Base-by-base conservation (phyloP, 345 rosid genomes). In the Salix caprea region DNA sequence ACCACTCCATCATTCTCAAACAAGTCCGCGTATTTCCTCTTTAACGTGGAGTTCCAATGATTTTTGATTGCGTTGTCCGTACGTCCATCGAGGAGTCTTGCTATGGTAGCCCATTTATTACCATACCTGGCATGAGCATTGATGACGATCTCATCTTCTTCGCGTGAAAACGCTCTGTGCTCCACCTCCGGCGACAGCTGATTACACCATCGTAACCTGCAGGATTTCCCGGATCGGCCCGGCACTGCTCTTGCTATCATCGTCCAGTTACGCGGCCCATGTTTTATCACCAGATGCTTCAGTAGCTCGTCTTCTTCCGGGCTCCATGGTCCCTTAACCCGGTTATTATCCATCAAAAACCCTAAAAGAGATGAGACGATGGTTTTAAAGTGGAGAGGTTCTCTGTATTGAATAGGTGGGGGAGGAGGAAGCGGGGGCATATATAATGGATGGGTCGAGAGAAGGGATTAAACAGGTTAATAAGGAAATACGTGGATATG, bases 161-260 rank as follows among this genome's bases (percentile, higher is more conserved):
- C 77, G 7, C 19, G 71, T 15, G 80, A 68, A 42, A 81, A 81
- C 16, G 77, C 42, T 5, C 80, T 56, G 71, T 72, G 83, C 67
- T 81, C 83, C 6, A 81, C 80, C 44, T 37, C 74, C 67, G 83
- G 83, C 0, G 83, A 81, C 7, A 81, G 74, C 77, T 81, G 83
- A 52, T 81, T 81, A 18, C 80, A 81, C 83, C 83, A 81, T 42
- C 83, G 66, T 16, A 81, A 39, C 8, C 83, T 76, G 83, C 83
- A 81, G 1, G 83, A 81, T 50, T 81, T 81, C 60, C 83, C 83
- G 8, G 83, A 81, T 40, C 83, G 69, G 11, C 80, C 83, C 4
- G 72, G 74, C 7, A 81, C 69, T 44, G 77, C 69, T 46, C 54
- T 61, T 13, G 80, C 69, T 40, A 76, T 81, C 80, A 81, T 48